Conservation (phyloP, 2,329 filamentous ascomycete species). For the Penicillium sp. region DNA sequence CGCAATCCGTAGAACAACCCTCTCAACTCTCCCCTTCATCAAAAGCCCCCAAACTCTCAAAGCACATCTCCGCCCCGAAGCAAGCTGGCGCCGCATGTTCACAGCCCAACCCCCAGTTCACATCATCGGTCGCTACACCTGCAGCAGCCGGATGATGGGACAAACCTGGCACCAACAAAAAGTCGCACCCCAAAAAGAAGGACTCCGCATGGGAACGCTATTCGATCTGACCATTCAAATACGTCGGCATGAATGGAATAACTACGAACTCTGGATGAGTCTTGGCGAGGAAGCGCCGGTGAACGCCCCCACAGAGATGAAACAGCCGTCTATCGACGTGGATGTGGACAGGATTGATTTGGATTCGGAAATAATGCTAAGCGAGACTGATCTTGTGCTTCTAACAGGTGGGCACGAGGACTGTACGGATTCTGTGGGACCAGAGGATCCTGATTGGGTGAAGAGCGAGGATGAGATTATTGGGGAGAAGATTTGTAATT, state of each 20-base stretch:
- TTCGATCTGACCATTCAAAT: neutral
- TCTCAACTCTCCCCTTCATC: neutral
- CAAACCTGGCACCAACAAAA: neutral
- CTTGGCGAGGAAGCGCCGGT: neutral
- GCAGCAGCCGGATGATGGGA: neutral
- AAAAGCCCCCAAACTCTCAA: neutral
- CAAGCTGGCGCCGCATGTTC: conserved; percentile 1
- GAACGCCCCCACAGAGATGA: neutral
- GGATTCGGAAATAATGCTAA: neutral
- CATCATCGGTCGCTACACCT: neutral
- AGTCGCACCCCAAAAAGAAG: neutral
- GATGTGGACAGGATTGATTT: neutral
- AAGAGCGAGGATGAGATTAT: neutral
- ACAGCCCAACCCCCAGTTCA: neutral
- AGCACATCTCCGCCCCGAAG: neutral
- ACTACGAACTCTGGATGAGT: neutral
- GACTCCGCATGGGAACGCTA: neutral
- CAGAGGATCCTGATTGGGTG: neutral
- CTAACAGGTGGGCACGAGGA: neutral
- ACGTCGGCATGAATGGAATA: neutral
- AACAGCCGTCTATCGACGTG: no score
- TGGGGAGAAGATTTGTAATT: neutral
- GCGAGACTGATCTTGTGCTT: neutral
- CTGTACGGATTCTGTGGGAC: neutral
- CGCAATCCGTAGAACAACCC: no score